These are phyloP conservation scores for Talaromyces adpressus DNA, from an alignment of 495 filamentous ascomycete species.

Conservation along the genomic window DNA sequence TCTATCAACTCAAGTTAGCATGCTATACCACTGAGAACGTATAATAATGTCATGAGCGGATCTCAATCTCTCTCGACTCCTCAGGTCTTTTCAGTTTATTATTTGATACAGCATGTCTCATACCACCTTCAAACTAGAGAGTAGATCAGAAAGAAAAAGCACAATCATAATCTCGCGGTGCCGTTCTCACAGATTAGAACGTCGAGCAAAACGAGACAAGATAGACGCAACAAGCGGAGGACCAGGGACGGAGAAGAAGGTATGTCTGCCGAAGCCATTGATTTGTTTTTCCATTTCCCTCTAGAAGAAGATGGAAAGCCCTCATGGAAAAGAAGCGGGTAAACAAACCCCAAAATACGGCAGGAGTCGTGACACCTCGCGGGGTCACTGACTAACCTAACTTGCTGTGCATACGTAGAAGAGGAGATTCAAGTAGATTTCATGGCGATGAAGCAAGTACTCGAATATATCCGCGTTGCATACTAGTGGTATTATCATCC, in stretches of 20 bases:
- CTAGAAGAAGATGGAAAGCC: slow-evolving; percentile 12
- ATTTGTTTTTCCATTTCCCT: slow-evolving; percentile 19
- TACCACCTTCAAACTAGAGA: slow-evolving; percentile 11
- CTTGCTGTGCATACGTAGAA: slow-evolving; percentile 21
- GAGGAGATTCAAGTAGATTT: background rate
- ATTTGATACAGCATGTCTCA: slow-evolving; percentile 38
- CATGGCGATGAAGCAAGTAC: background rate
- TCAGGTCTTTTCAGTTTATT: slow-evolving; percentile 57
- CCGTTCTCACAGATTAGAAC: slow-evolving; percentile 7
- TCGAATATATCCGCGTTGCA: background rate
- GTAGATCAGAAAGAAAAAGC: slow-evolving; percentile 4
- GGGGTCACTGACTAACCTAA: background rate
- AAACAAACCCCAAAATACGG: slow-evolving; percentile 39
- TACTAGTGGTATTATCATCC: background rate
- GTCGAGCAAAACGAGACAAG: slow-evolving; percentile 12
- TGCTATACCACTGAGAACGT: background rate
- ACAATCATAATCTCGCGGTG: slow-evolving; percentile 6
- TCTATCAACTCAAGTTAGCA: background rate
- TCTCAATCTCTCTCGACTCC: slow-evolving; percentile 21
- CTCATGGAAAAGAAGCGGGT: slow-evolving; percentile 39
- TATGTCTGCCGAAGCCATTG: slow-evolving; percentile 42
- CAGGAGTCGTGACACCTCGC: slow-evolving; percentile 4
- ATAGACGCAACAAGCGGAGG: slow-evolving; percentile 12
- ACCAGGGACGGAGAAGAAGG: slow-evolving; percentile 2
- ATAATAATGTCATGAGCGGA: background rate